These are phyloP conservation scores for Ganoderma resinaceum DNA, from an alignment of 1,284 basidiomycete species.

Conservation along the genomic window DNA sequence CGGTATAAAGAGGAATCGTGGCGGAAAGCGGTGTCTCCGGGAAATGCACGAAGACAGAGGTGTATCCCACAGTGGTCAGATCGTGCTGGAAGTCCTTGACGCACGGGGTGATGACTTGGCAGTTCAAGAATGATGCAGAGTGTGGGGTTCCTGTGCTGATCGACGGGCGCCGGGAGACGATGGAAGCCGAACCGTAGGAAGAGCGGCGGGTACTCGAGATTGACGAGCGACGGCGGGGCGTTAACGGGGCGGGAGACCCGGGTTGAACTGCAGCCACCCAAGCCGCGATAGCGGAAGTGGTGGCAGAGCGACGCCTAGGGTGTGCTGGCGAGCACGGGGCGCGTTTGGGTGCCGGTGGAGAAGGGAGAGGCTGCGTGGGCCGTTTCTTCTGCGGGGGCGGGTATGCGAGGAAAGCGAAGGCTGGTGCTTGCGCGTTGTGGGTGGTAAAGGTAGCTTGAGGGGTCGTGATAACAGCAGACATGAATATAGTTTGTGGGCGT, in stretches of 20 bases:
- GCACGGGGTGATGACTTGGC: conserved; percentile 42
- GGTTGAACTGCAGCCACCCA: conserved; percentile 72
- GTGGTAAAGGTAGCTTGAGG: conserved; percentile 13
- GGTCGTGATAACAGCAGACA: conserved; percentile 30
- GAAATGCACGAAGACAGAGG: conserved; percentile 67
- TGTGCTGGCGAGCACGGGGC: conserved; percentile 42
- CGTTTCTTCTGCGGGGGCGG: conserved; percentile 44
- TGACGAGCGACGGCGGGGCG: conserved; percentile 36
- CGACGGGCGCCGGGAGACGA: conserved; percentile 45
- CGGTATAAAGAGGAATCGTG: conserved; percentile 26
- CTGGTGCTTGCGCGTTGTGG: conserved; percentile 29
- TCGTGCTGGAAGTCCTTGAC: conserved; percentile 54
- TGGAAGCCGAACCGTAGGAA: conserved; percentile 32
- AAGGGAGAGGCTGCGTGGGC: conserved; percentile 41
- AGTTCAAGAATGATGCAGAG: conserved; percentile 50
- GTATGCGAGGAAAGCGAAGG: conserved; percentile 41
- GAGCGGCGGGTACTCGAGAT: conserved; percentile 45
- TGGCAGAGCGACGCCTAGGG: conserved; percentile 39
- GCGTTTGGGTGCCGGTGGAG: conserved; percentile 40
- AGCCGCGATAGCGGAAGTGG: conserved; percentile 48
- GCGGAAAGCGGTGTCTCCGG: conserved; percentile 46
- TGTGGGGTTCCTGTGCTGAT: conserved; percentile 34
- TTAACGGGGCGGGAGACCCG: conserved; percentile 63
- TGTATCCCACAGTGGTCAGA: conserved; percentile 66
- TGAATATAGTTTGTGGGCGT: conserved; percentile 25